Conservation (phyloP, 441 rosid genomes). For the Lepidium campestre region DNA sequence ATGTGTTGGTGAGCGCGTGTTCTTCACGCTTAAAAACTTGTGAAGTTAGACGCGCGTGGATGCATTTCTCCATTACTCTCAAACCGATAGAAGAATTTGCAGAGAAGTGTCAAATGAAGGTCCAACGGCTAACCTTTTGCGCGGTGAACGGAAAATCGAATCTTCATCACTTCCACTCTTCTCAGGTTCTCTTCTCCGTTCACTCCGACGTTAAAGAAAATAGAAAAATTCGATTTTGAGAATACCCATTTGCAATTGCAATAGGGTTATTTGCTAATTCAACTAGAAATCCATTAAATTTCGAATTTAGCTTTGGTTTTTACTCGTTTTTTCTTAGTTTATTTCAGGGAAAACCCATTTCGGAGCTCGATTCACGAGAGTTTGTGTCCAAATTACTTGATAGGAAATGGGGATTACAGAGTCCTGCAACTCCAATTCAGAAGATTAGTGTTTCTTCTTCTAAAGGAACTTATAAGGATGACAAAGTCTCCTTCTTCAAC, state of each 20-base stretch:
- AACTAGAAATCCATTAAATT: too few species aligned
- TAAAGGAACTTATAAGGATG: constrained; percentile 12
- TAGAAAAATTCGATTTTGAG: not conserved
- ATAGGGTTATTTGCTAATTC: too few species aligned
- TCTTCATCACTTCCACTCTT: constrained; percentile 21
- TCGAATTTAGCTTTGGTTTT: not conserved
- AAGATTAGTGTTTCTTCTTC: constrained; percentile 35
- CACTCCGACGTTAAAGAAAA: not conserved
- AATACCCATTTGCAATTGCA: not conserved
- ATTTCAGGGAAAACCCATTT: constrained; percentile 28
- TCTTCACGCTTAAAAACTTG: not conserved
- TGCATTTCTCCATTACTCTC: not conserved
- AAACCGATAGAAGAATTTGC: not conserved
- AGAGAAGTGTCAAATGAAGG: constrained; percentile 30
- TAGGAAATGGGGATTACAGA: constrained; percentile 59
- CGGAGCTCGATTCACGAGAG: constrained; percentile 30
- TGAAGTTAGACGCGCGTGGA: constrained; percentile 7
- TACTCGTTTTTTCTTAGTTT: not conserved
- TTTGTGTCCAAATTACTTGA: constrained; percentile 45
- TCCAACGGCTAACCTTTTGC: constrained; percentile 26
- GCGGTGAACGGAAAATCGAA: constrained; percentile 23
- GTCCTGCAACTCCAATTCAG: constrained; percentile 55
- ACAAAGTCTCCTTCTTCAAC: constrained; percentile 34
- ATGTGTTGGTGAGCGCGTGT: not conserved
- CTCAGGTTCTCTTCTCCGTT: constrained; percentile 21